Conservation (phyloP, 1,284 basidiomycete genomes). For the Xerocomus amazonicus region DNA sequence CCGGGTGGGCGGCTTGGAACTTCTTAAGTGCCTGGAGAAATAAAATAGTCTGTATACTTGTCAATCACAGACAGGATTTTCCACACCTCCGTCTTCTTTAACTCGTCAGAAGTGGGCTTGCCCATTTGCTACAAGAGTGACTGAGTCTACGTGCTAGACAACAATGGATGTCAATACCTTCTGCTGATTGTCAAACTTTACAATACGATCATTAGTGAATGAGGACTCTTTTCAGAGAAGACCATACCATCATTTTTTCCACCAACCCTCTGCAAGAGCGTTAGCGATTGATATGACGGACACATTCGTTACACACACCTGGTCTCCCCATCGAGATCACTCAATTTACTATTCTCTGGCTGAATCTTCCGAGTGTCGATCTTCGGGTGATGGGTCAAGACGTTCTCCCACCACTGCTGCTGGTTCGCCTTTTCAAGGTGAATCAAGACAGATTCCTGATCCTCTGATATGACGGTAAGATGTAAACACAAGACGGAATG, state of each 20-base stretch:
- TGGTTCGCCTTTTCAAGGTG: slow-evolving; percentile 88
- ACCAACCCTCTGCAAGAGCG: slow-evolving; percentile 81
- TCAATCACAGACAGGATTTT: background rate
- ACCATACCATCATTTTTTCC: slow-evolving; percentile 99
- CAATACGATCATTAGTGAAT: slow-evolving; percentile 9
- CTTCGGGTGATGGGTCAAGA: slow-evolving; percentile 92
- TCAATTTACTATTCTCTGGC: slow-evolving; percentile 93
- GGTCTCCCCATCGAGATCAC: slow-evolving; percentile 93
- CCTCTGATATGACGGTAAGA: slow-evolving; percentile 52
- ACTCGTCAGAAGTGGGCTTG: slow-evolving; percentile 87
- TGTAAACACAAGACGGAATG: slow-evolving; percentile 4
- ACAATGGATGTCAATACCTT: slow-evolving; percentile 51
- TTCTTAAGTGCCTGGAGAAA: slow-evolving; percentile 70
- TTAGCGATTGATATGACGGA: slow-evolving; percentile 4
- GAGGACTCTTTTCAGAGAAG: background rate
- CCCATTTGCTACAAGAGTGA: slow-evolving; percentile 76
- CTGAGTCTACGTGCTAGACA: background rate
- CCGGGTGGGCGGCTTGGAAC: slow-evolving; percentile 88
- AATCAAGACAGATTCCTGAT: slow-evolving; percentile 67
- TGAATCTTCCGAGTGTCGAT: slow-evolving; percentile 97
- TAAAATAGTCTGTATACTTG: background rate
- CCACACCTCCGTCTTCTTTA: slow-evolving; percentile 82
- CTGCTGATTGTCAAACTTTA: slow-evolving; percentile 95
- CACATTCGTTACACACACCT: slow-evolving; percentile 45
- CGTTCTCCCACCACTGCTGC: slow-evolving; percentile 97